Percentiles rank a stretch among this genome's conserved stretches.
Evolutionary conservation across 495 filamentous ascomycete genomes (phyloP).

Genomic region (Talaromyces adpressus): DNA sequence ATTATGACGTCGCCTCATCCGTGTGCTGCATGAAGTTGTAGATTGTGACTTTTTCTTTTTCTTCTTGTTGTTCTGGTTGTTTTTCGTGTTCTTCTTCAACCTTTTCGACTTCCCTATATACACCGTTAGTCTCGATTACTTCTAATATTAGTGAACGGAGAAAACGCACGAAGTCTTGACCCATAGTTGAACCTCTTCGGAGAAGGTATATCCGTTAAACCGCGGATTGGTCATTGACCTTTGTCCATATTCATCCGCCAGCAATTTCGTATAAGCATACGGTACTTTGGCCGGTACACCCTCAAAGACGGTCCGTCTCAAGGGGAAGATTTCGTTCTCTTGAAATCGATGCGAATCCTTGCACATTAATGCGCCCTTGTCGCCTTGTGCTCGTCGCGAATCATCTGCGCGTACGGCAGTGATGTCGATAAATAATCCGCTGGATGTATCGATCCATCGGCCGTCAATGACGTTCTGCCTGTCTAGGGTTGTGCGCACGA

Average conservation of each 20-base stretch:
- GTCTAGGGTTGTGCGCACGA: slow-evolving; percentile 37
- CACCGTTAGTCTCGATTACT: not conserved
- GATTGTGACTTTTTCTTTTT: not conserved
- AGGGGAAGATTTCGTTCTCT: slow-evolving; percentile 66
- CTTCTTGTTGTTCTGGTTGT: not conserved
- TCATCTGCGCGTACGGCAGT: slow-evolving; percentile 46
- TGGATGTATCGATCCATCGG: slow-evolving; percentile 54
- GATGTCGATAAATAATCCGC: slow-evolving; percentile 58
- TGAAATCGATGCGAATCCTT: slow-evolving; percentile 52
- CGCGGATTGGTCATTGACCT: slow-evolving; percentile 55
- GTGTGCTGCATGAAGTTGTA: not conserved
- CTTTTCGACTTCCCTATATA: not conserved
- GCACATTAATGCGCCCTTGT: slow-evolving; percentile 41
- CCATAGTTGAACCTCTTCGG: slow-evolving; percentile 1
- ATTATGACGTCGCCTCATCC: not conserved
- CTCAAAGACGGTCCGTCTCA: slow-evolving; percentile 73
- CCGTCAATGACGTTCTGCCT: slow-evolving; percentile 52
- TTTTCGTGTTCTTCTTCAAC: not conserved
- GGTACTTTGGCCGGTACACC: slow-evolving; percentile 68
- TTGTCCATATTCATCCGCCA: slow-evolving; percentile 68
- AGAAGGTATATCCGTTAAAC: slow-evolving; percentile 52
- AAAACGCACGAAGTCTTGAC: not conserved
- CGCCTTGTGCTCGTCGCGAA: slow-evolving; percentile 22
- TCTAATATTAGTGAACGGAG: too few relatives aligned
- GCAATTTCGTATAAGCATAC: slow-evolving; percentile 62